A percentile compares a stretch with the other conserved stretches of the same genome.
phyloP scores from a whole-genome alignment of 2,329 filamentous ascomycete genomes.

The Claviceps capensis region DNA sequence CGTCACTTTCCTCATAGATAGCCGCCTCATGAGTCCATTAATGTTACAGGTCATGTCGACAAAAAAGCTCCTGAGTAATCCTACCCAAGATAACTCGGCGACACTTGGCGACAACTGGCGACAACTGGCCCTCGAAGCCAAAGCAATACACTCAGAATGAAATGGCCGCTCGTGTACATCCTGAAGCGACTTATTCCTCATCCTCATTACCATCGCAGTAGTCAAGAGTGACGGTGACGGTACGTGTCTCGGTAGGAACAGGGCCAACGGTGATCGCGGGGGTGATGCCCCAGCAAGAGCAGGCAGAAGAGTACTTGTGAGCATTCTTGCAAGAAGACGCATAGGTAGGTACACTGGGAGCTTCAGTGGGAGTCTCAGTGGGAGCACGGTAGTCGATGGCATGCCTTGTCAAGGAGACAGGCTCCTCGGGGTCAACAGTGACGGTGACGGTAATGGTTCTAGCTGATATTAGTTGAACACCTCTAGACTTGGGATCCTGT shows the following conservation, averaged over 20 bases:
- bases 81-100: background rate
- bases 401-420: constrained; percentile 15
- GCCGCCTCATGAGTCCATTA: background rate
- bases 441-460: constrained; percentile 25
- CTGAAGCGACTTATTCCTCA: background rate
- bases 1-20: background rate
- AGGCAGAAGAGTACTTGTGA: constrained; percentile 26
- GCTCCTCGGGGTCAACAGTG: constrained; percentile 21
- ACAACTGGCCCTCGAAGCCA: background rate
- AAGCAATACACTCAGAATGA: background rate
- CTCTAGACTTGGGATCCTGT: background rate
- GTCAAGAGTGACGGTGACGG: constrained; percentile 27
- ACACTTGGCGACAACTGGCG: background rate
- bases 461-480: background rate
- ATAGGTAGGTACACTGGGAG: constrained; percentile 22
- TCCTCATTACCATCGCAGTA: constrained; percentile 25
- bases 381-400: constrained; percentile 17
- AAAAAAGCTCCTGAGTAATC: background rate
- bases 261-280: constrained; percentile 23
- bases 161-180: no score
- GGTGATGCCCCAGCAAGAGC: constrained; percentile 32
- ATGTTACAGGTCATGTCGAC: background rate
- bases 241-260: constrained; percentile 25
- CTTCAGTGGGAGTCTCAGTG: constrained; percentile 17
- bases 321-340: constrained; percentile 23